Evolutionary conservation across 202 grass and related monocot genomes (phyloP).

Genomic region (Musa balbisiana): DNA sequence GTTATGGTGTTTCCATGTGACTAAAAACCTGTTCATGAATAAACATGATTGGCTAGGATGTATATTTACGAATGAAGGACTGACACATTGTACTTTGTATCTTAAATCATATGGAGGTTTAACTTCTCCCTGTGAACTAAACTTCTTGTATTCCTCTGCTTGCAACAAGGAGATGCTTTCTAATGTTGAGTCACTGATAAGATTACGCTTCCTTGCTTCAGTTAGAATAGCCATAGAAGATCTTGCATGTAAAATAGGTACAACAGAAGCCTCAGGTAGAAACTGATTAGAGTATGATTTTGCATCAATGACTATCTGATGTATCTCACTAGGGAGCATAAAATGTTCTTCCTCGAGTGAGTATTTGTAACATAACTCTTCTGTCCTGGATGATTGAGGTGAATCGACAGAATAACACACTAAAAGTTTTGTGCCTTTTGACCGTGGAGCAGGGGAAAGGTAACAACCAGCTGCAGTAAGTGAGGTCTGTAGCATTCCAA

Average conservation of each 20-base stretch:
- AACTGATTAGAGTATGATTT: constrained; percentile 34
- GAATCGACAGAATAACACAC: constrained; percentile 68
- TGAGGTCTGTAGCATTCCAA: constrained; percentile 49
- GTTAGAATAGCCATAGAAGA: constrained; percentile 63
- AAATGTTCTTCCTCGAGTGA: constrained; percentile 39
- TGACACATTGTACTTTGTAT: constrained; percentile 25
- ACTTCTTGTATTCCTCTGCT: constrained; percentile 54
- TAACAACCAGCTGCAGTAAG: constrained; percentile 80
- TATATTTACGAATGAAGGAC: constrained; percentile 28
- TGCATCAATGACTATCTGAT: constrained; percentile 47
- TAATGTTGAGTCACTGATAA: constrained; percentile 54
- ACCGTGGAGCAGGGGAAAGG: constrained; percentile 63
- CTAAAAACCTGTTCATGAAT: constrained; percentile 71
- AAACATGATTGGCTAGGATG: constrained; percentile 61
- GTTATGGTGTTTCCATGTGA: constrained; percentile 46
- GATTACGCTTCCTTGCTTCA: constrained; percentile 61
- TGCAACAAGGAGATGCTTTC: constrained; percentile 44
- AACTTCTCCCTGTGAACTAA: constrained; percentile 35
- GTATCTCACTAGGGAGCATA: constrained; percentile 34
- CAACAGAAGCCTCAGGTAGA: constrained; percentile 26
- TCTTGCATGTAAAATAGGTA: constrained; percentile 47
- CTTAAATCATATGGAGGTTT: constrained; percentile 18
- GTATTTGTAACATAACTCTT: constrained; percentile 37
- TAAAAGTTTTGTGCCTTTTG: constrained; percentile 77
- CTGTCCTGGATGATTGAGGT: constrained; percentile 37